These are phyloP conservation scores for Penicillium cosmopolitanum DNA, from an alignment of 495 filamentous ascomycete genomes.

Conservation along the genomic window DNA sequence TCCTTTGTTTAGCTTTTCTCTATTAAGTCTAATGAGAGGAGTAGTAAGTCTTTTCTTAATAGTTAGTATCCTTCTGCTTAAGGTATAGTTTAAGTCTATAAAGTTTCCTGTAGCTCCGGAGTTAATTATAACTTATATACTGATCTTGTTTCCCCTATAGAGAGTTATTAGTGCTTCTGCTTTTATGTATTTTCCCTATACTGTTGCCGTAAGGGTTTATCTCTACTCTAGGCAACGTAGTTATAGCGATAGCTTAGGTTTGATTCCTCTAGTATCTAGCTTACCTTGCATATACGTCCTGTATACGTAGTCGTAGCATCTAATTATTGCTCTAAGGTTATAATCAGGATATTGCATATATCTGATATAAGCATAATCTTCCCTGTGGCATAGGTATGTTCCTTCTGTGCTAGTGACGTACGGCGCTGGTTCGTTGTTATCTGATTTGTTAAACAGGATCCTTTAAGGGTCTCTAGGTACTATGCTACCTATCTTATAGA, in stretches of 20 bases:
- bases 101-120: neutral
- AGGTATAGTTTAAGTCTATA: neutral
- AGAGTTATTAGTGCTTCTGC: neutral
- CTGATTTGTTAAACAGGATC: too few relatives aligned
- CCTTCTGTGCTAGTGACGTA: too few relatives aligned
- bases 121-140: neutral
- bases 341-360: too few relatives aligned
- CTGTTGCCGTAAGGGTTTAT: neutral
- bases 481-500: too few relatives aligned
- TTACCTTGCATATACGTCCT: neutral
- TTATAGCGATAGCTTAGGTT: neutral
- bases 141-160: neutral
- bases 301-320: neutral
- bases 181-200: neutral
- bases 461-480: too few relatives aligned
- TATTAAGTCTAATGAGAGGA: neutral
- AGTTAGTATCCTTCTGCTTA: neutral
- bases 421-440: too few relatives aligned
- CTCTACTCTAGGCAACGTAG: neutral
- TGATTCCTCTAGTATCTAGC: neutral
- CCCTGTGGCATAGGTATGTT: too few relatives aligned
- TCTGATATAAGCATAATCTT: too few relatives aligned
- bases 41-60: neutral
- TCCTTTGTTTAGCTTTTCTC: neutral
- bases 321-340: too few relatives aligned